A percentile compares a stretch with the other conserved stretches of the same genome.
phyloP scores from a whole-genome alignment of 2,329 filamentous ascomycete genomes.

The Epichloe baconii region DNA sequence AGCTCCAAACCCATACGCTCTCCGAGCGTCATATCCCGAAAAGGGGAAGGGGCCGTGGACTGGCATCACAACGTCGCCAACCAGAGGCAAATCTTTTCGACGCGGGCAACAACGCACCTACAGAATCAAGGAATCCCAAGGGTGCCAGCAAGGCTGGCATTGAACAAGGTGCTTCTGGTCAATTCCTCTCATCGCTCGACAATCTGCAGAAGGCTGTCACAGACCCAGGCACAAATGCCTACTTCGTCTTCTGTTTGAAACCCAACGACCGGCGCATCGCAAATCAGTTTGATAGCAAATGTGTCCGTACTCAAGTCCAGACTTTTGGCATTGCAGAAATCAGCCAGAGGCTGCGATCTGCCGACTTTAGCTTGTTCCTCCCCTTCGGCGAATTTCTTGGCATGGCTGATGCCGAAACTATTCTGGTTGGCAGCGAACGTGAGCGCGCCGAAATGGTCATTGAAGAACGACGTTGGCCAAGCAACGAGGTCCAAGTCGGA shows the following conservation, averaged over 20 bases:
- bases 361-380: constrained; percentile 90
- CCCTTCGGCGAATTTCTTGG: constrained; percentile 94
- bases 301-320: constrained; percentile 85
- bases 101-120: constrained; percentile 15
- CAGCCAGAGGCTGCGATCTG: constrained; percentile 80
- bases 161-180: constrained; percentile 80
- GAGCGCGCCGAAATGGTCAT: constrained; percentile 88
- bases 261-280: constrained; percentile 94
- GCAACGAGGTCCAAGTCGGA: constrained; percentile 80
- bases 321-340: constrained; percentile 96
- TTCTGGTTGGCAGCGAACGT: constrained; percentile 79
- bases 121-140: constrained; percentile 32
- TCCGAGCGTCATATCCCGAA: constrained; percentile 82
- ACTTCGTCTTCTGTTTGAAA: constrained; percentile 95
- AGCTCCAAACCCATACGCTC: constrained; percentile 89
- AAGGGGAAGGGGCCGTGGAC: constrained; percentile 37
- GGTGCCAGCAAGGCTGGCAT: constrained; percentile 16
- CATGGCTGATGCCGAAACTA: constrained; percentile 68
- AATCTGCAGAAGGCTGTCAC: constrained; percentile 82
- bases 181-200: constrained; percentile 80
- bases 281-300: constrained; percentile 98
- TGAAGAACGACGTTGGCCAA: constrained; percentile 83
- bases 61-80: constrained; percentile 24
- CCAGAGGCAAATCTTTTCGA: constrained; percentile 20
- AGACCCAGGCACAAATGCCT: constrained; percentile 73